Evolutionary conservation across 805 yeast genomes (phyloP).

Genomic region (Saccharomycopsis sp.): DNA sequence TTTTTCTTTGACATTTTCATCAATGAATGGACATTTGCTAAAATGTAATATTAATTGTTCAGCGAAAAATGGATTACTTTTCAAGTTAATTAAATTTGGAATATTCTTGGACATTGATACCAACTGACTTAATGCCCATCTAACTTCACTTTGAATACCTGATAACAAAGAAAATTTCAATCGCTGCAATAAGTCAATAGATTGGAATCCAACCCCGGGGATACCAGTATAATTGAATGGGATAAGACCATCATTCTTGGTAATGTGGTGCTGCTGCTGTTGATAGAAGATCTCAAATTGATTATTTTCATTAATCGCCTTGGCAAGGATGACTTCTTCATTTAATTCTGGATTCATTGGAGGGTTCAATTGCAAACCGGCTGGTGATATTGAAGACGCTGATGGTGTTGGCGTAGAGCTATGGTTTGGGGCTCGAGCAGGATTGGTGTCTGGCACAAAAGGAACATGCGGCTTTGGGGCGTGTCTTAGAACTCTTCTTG

Average conservation of each 20-base stretch:
- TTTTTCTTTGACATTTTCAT: background rate
- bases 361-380: background rate
- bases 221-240: slow-evolving; percentile 18
- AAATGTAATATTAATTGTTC: slow-evolving; percentile 13
- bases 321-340: slow-evolving; percentile 1
- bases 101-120: slow-evolving; percentile 8
- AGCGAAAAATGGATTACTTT: slow-evolving; percentile 8
- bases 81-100: slow-evolving; percentile 12
- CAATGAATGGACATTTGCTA: slow-evolving; percentile 8
- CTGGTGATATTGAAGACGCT: background rate
- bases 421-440: background rate
- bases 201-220: slow-evolving; percentile 17
- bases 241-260: slow-evolving; percentile 1
- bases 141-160: slow-evolving; percentile 10
- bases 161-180: slow-evolving; percentile 10
- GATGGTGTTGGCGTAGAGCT: background rate
- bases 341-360: too few species aligned
- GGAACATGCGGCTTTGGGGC: slow-evolving; percentile 17
- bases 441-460: slow-evolving; percentile 8
- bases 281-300: slow-evolving; percentile 14
- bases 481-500: slow-evolving; percentile 10
- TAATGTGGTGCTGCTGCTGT: slow-evolving; percentile 12
- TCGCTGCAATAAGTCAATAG: slow-evolving; percentile 10
- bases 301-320: slow-evolving; percentile 18
- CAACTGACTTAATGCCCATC: slow-evolving; percentile 20